These are phyloP conservation scores for Grifola frondosa DNA, from an alignment of 1,284 basidiomycete genomes.

Conservation along the genomic window DNA sequence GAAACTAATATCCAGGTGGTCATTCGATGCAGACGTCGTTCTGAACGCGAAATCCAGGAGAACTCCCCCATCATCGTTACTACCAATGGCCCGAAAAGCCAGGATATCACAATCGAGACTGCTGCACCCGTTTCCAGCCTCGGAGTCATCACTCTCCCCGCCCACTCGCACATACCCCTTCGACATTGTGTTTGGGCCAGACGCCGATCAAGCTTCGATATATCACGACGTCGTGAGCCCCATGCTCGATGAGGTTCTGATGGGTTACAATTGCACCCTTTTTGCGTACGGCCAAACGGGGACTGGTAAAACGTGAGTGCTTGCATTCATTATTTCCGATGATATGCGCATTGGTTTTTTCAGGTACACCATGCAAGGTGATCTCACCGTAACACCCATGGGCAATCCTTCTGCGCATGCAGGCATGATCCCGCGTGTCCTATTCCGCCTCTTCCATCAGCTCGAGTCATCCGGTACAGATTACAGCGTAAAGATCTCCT, in stretches of 20 bases:
- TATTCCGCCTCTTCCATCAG: conserved; percentile 90
- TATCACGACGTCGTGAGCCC: conserved; percentile 93
- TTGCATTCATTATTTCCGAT: not conserved
- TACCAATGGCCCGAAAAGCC: conserved; percentile 69
- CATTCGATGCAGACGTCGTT: conserved; percentile 79
- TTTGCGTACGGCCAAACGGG: conserved; percentile 99
- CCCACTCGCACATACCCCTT: conserved; percentile 87
- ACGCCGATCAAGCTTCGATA: conserved; percentile 94
- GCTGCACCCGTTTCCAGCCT: conserved; percentile 62
- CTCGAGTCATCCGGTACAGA: conserved; percentile 80
- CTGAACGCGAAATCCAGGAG: conserved; percentile 79
- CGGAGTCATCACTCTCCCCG: conserved; percentile 63
- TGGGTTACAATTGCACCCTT: conserved; percentile 97
- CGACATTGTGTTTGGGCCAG: conserved; percentile 93
- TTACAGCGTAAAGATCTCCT: conserved; percentile 93
- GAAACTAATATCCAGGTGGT: conserved; percentile 91
- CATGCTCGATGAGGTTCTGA: conserved; percentile 90
- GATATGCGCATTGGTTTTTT: not conserved
- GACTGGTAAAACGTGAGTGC: conserved; percentile 94
- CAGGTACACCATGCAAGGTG: conserved; percentile 95
- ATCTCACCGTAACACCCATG: conserved; percentile 78
- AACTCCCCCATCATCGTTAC: conserved; percentile 82
- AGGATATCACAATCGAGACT: conserved; percentile 80
- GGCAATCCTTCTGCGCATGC: conserved; percentile 88
- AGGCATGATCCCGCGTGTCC: conserved; percentile 96